Percentiles rank a stretch among this genome's conserved stretches.
Evolutionary conservation across 495 filamentous ascomycete genomes (phyloP).

Genomic region (Cenococcum geophilum): DNA sequence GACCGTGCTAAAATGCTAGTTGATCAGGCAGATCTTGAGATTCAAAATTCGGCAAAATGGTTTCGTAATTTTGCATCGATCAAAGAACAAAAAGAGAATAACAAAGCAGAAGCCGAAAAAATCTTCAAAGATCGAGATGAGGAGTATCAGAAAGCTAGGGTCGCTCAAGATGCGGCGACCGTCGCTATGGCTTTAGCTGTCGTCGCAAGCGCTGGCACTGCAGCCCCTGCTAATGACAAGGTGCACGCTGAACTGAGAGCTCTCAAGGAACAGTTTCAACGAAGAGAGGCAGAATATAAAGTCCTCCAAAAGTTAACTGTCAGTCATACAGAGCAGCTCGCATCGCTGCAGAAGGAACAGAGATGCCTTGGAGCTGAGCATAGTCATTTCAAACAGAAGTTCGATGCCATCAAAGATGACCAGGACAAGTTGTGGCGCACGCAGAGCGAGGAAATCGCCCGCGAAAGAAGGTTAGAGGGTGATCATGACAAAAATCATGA

Average conservation of each 20-base stretch:
- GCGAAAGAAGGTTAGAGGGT: too few species aligned
- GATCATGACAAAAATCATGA: too few species aligned
- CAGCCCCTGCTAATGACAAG: background rate
- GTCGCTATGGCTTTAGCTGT: background rate
- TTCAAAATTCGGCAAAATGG: background rate
- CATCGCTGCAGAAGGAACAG: too few species aligned
- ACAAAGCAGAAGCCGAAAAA: background rate
- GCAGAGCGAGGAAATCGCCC: too few species aligned
- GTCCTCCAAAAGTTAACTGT: background rate
- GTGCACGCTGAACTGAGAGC: background rate
- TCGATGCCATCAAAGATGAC: too few species aligned
- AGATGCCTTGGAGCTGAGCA: too few species aligned
- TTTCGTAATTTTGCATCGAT: background rate
- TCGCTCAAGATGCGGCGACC: background rate
- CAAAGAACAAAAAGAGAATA: background rate
- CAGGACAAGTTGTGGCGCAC: too few species aligned
- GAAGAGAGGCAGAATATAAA: background rate
- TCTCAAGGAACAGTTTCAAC: background rate
- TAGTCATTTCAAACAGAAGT: too few species aligned
- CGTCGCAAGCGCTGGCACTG: too few species aligned
- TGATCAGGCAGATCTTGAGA: background rate
- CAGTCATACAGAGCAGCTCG: too few species aligned
- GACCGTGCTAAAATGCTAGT: background rate
- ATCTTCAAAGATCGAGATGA: background rate
- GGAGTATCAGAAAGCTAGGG: background rate